Percentiles rank a stretch among this genome's conserved stretches.
These are phyloP conservation scores for Penicillium subrubescens DNA, from an alignment of 495 filamentous ascomycete genomes.

Conservation along the genomic window DNA sequence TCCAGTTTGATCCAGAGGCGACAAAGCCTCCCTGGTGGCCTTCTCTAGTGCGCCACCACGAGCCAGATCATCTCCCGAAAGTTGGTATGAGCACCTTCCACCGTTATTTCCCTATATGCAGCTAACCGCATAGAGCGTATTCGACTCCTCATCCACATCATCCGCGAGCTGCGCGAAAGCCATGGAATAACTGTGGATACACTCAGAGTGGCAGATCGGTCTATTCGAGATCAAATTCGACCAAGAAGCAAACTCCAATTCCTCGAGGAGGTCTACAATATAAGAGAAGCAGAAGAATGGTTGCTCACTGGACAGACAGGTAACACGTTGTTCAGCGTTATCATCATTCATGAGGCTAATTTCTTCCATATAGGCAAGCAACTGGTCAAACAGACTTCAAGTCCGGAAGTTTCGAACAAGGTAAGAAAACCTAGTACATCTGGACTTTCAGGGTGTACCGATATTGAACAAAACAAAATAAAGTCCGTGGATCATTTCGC, in stretches of 20 bases:
- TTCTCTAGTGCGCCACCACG: constrained; percentile 61
- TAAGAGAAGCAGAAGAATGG: constrained; percentile 62
- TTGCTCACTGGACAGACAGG: constrained; percentile 23
- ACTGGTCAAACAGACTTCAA: too few species aligned
- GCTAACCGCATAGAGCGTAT: constrained; percentile 54
- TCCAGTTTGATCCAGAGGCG: constrained; percentile 40
- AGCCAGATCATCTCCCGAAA: constrained; percentile 79
- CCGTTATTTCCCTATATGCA: neutral
- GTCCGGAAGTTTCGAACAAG: too few species aligned
- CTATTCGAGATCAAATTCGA: constrained; percentile 43
- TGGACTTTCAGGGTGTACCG: too few species aligned
- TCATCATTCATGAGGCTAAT: too few species aligned
- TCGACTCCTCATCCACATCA: constrained; percentile 59
- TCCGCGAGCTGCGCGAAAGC: constrained; percentile 46
- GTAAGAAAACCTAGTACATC: too few species aligned
- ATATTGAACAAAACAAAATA: too few species aligned
- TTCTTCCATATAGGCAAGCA: too few species aligned
- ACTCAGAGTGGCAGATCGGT: constrained; percentile 43
- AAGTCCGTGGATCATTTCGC: too few species aligned
- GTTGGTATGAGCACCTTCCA: constrained; percentile 49
- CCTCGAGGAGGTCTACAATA: constrained; percentile 65
- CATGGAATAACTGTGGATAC: constrained; percentile 37
- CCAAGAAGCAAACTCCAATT: constrained; percentile 39
- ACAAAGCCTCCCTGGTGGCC: constrained; percentile 80
- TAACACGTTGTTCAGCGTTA: too few species aligned